Conservation (phyloP, 441 rosid species). For the Jatropha podagrica region DNA sequence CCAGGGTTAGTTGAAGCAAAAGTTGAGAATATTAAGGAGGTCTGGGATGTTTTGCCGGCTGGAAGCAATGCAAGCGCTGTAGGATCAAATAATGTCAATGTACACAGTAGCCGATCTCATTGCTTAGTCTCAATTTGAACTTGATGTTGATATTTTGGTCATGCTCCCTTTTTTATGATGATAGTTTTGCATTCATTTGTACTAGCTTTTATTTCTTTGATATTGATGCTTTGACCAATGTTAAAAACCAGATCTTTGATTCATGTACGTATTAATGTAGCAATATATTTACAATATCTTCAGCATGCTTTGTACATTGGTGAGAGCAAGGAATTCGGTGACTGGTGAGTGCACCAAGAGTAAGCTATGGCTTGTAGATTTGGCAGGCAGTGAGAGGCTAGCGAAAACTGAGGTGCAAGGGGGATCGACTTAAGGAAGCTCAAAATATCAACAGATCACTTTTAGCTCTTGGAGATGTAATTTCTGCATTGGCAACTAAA, state of each 20-base stretch:
- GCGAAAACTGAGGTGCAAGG: conserved; percentile 83
- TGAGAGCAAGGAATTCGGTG: conserved; percentile 63
- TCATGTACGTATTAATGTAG: background rate
- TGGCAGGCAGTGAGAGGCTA: conserved; percentile 90
- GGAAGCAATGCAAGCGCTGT: conserved; percentile 81
- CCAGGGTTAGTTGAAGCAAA: conserved; percentile 77
- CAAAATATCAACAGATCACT: conserved; percentile 76
- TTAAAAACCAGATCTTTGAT: background rate
- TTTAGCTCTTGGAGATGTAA: conserved; percentile 83
- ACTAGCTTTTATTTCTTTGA: conserved; percentile 2
- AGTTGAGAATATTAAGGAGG: conserved; percentile 61
- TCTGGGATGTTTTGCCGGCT: conserved; percentile 70
- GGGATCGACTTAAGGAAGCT: conserved; percentile 87
- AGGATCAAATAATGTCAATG: conserved; percentile 84
- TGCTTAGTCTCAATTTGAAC: conserved; percentile 42
- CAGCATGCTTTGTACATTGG: conserved; percentile 84
- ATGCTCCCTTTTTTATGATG: background rate
- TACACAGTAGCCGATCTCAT: conserved; percentile 88
- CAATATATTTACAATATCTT: conserved; percentile 18
- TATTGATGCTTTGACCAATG: background rate
- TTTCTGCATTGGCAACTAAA: conserved; percentile 72
- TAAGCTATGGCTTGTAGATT: conserved; percentile 91
- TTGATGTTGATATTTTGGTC: background rate
- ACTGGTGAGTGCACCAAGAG: conserved; percentile 77
- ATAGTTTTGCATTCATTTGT: background rate